Conservation (phyloP, 306 rosid genomes). For the Mucuna pruriens region DNA sequence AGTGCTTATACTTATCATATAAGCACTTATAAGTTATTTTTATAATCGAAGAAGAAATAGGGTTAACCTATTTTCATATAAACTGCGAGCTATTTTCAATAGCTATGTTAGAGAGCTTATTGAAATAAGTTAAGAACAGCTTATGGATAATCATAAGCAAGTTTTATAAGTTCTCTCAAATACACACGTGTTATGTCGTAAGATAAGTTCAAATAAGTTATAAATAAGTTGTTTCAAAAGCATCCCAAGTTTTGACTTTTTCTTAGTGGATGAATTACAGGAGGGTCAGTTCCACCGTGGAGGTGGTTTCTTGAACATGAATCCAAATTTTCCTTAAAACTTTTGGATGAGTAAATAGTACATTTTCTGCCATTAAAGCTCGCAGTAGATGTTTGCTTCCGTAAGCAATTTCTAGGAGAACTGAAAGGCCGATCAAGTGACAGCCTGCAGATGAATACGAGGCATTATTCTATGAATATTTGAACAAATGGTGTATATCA, state of each 20-base stretch:
- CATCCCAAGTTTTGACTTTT: neutral
- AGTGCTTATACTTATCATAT: neutral
- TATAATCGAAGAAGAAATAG: neutral
- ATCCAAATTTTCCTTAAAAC: neutral
- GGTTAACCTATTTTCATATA: neutral
- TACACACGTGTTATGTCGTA: neutral
- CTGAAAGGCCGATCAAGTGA: constrained; percentile 30
- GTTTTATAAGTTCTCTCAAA: neutral
- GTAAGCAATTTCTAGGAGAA: constrained; percentile 5
- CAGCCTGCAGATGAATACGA: constrained; percentile 31
- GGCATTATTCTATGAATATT: constrained; percentile 6
- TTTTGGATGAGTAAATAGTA: neutral
- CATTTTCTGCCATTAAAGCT: constrained; percentile 20
- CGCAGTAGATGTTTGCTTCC: constrained; percentile 18
- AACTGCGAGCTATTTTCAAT: neutral
- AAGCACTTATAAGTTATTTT: neutral
- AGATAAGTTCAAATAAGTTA: neutral
- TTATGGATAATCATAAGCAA: neutral
- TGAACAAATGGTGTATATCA: constrained; percentile 28
- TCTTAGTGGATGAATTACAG: constrained; percentile 26
- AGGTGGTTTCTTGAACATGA: constrained; percentile 29
- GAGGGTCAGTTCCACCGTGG: neutral
- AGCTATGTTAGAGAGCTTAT: neutral
- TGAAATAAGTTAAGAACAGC: neutral
- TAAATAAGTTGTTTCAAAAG: neutral